These are phyloP conservation scores for Trichoderma sp. DNA, from an alignment of 2,329 filamentous ascomycete genomes.

Conservation along the genomic window DNA sequence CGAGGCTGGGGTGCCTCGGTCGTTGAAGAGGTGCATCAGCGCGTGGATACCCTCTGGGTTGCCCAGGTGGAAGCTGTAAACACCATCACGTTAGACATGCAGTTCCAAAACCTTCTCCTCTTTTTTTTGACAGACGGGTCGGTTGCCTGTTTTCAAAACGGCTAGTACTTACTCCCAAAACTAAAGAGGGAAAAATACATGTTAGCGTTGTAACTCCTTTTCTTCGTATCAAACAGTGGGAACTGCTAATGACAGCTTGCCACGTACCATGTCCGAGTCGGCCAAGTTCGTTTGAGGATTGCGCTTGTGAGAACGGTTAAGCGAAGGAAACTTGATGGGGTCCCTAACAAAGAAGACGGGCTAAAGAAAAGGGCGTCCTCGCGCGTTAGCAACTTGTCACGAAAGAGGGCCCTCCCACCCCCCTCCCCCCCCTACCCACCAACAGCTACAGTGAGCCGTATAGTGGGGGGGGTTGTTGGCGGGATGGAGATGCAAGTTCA, in stretches of 20 bases:
- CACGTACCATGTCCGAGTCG: constrained; percentile 47
- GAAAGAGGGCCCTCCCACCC: neutral
- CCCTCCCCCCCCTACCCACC: neutral
- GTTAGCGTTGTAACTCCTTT: neutral
- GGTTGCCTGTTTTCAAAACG: neutral
- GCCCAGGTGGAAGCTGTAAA: constrained; percentile 38
- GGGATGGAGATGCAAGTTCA: too few species aligned
- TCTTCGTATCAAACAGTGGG: neutral
- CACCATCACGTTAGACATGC: constrained; percentile 23
- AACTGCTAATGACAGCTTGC: too few species aligned
- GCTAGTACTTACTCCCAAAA: constrained; percentile 16
- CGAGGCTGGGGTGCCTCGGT: constrained; percentile 53
- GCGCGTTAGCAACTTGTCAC: neutral
- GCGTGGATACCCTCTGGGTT: constrained; percentile 56
- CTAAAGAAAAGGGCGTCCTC: constrained; percentile 38
- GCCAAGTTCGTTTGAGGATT: constrained; percentile 49
- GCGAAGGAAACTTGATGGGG: constrained; percentile 52
- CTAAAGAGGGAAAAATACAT: neutral
- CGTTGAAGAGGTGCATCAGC: constrained; percentile 56
- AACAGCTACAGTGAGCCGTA: neutral
- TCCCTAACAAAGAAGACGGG: constrained; percentile 54
- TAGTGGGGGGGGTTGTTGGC: neutral
- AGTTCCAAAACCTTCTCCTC: neutral
- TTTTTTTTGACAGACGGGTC: neutral
- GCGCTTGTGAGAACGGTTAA: constrained; percentile 51